phyloP scores from a whole-genome alignment of 1,284 basidiomycete species.

The Irpex rosettiformis region DNA sequence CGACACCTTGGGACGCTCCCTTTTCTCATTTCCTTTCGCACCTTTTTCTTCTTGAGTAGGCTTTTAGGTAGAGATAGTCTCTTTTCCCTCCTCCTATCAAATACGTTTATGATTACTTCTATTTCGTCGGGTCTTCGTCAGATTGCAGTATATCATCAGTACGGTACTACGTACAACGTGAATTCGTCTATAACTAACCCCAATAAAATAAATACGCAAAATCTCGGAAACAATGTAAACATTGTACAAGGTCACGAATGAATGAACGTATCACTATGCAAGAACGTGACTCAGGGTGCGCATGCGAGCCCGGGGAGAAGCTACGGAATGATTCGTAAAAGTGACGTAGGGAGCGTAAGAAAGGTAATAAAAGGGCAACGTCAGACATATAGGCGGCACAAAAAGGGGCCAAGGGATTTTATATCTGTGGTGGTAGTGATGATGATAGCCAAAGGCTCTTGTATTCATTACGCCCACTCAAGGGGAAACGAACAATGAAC shows the following conservation, averaged over 20 bases:
- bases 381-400: constrained; percentile 2
- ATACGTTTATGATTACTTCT: not conserved
- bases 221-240: not conserved
- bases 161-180: too few species aligned
- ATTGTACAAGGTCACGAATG: not conserved
- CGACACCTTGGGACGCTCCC: not conserved
- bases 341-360: not conserved
- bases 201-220: not conserved
- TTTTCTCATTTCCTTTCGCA: not conserved
- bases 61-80: too few species aligned
- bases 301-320: not conserved
- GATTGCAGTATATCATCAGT: not conserved
- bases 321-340: not conserved
- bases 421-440: not conserved
- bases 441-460: not conserved
- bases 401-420: not conserved
- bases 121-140: not conserved
- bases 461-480: not conserved
- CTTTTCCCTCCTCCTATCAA: not conserved
- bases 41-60: too few species aligned
- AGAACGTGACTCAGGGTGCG: too few species aligned
- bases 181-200: not conserved
- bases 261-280: not conserved
- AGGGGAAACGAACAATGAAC: not conserved
- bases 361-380: not conserved